Evolutionary conservation across 345 rosid genomes (phyloP).

Genomic region (Gossypium anomalum): DNA sequence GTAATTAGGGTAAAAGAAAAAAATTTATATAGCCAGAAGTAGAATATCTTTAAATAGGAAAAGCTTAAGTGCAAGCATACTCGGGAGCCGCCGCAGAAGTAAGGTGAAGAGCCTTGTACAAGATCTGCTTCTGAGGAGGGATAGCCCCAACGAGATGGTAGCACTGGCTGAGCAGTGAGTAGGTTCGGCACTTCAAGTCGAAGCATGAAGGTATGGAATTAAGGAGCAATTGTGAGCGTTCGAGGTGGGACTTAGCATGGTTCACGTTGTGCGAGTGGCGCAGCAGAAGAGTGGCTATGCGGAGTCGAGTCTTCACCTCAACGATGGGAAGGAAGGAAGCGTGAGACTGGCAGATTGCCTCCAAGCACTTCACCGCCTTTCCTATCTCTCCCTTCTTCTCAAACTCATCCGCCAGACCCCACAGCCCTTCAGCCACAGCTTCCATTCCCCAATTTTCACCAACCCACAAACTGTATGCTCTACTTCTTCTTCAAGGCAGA

Average conservation of each 20-base stretch:
- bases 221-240: conserved; percentile 69
- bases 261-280: conserved; percentile 75
- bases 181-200: conserved; percentile 76
- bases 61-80: conserved; percentile 12
- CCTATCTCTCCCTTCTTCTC: conserved; percentile 72
- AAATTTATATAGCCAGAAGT: background rate
- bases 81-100: conserved; percentile 40
- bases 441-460: conserved; percentile 36
- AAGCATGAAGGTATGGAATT: conserved; percentile 82
- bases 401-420: conserved; percentile 83
- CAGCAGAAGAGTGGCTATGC: conserved; percentile 75
- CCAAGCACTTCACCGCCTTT: conserved; percentile 76
- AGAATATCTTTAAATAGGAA: background rate
- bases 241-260: conserved; percentile 88
- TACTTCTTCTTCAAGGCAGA: background rate
- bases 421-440: conserved; percentile 82
- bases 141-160: conserved; percentile 83
- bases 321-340: conserved; percentile 70
- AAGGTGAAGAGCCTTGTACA: conserved; percentile 72
- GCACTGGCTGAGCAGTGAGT: conserved; percentile 80
- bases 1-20: background rate
- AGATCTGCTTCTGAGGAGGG: conserved; percentile 75
- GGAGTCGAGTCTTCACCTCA: conserved; percentile 86
- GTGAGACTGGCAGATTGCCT: conserved; percentile 77
- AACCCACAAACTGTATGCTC: background rate